Evolutionary conservation across 1,284 basidiomycete species (phyloP), one percentile per base, ranked within the genome.

Genomic region (Cystobasidiaceae sp.): DNA sequence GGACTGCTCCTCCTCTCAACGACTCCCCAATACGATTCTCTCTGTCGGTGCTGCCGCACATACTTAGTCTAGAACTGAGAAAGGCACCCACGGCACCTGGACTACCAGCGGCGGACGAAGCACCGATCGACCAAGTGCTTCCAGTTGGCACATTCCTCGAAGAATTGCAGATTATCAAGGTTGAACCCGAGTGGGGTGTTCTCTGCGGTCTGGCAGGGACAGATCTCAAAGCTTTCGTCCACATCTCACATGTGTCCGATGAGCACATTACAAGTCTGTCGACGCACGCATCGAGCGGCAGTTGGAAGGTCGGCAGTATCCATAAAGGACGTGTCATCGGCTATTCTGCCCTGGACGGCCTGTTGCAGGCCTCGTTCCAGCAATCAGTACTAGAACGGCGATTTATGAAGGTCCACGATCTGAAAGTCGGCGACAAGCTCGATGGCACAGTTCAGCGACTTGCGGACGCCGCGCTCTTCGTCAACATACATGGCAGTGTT

Each of bases 221-320:
- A 7, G 27, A 54, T 17, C 83, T 81, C 0, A 74, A 88, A 13
- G 93, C 89, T 8, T 93, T 93, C 75, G 83, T 90, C 44, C 93
- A 96, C 77, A 91, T 93, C 73, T 97, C 94, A 11, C 90, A 93
- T 76, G 82, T 89, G 27, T 88, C 92, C 17, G 93, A 98, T 75
- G 90, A 93, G 58, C 91, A 93, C 74, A 81, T 93, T 27, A 84
- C 88, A 11, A 82, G 85, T 8, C 67, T 49, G 68, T 44, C 65
- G 7, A 79, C 97, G 9, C 85, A 87, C 2, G 70, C 80, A 11
- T 80, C 83, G 17, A 85, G 86, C 5, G 88, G 89, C 19, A 83
- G 86, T 45, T 96, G 88, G 87, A 89, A 86, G 77, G 73, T 84
- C 51, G 87, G 86, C 17, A 86, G 89, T 9, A 77, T 85, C 6